Percentiles rank a stretch among this genome's conserved stretches.
Conservation (phyloP, 768 basidiomycete genomes). For the Collybia mongolica region DNA sequence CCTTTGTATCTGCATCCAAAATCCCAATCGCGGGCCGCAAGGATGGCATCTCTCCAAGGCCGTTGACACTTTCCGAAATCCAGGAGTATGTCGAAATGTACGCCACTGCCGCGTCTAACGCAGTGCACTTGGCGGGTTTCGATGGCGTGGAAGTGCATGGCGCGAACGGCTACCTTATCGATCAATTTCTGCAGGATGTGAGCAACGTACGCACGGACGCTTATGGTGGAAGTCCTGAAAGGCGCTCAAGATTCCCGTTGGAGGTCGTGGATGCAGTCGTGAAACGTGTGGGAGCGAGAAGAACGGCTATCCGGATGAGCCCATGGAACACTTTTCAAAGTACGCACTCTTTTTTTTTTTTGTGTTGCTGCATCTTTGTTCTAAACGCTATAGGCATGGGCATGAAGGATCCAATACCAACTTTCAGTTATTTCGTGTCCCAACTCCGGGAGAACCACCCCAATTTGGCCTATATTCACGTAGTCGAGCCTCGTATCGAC, state of each 20-base stretch:
- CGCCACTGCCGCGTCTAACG: constrained; percentile 52
- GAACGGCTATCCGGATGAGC: constrained; percentile 55
- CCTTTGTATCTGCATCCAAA: constrained; percentile 31
- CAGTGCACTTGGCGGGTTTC: constrained; percentile 59
- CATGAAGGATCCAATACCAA: constrained; percentile 36
- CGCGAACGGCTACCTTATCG: constrained; percentile 47
- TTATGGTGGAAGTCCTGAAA: constrained; percentile 68
- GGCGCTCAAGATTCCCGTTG: constrained; percentile 53
- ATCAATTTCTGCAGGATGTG: constrained; percentile 56
- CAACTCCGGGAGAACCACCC: constrained; percentile 32
- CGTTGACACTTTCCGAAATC: constrained; percentile 47
- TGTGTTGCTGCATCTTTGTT: background rate
- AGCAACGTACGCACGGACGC: constrained; percentile 42
- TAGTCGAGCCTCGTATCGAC: constrained; percentile 31
- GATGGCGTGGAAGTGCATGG: constrained; percentile 58
- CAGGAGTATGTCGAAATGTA: constrained; percentile 47
- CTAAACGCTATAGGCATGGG: constrained; percentile 30
- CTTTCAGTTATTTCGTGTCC: constrained; percentile 31
- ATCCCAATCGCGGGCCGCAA: constrained; percentile 19
- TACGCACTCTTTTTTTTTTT: constrained; percentile 12
- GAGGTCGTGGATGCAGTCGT: constrained; percentile 53
- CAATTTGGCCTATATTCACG: constrained; percentile 44
- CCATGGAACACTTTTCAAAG: constrained; percentile 50
- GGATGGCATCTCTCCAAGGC: constrained; percentile 26
- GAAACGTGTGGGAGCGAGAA: constrained; percentile 49